phyloP scores from a whole-genome alignment of 202 grass and related monocot species.

The Bolboschoenoplectus hybrid region DNA sequence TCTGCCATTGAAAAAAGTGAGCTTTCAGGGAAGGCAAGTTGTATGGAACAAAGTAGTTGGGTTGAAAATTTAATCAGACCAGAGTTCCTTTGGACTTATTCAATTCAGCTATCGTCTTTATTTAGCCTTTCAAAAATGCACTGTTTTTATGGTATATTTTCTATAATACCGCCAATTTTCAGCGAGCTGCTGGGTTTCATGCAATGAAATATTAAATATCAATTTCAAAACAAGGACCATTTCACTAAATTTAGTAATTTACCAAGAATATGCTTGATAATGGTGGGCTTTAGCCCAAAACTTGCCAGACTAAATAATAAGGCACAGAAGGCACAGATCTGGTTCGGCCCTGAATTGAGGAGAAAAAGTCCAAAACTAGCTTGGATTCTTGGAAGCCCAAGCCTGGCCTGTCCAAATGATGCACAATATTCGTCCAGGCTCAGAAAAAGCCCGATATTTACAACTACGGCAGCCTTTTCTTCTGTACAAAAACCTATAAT shows the following conservation, averaged over 20 bases:
- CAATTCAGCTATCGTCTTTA: background rate
- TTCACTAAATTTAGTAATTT: background rate
- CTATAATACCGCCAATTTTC: background rate
- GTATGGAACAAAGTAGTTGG: background rate
- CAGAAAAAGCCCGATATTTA: too few species aligned
- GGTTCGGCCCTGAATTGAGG: too few species aligned
- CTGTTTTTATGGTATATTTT: background rate
- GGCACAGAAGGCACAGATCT: too few species aligned
- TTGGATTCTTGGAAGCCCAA: too few species aligned
- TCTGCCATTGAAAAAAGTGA: slow-evolving; percentile 13
- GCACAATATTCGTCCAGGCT: too few species aligned
- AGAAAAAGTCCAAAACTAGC: too few species aligned
- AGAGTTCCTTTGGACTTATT: background rate
- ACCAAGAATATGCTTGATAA: background rate
- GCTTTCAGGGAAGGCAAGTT: background rate
- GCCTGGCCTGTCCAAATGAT: too few species aligned
- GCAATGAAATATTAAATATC: too few species aligned
- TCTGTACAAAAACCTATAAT: too few species aligned
- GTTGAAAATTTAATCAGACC: background rate
- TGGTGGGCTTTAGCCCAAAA: too few species aligned
- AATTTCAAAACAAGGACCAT: background rate
- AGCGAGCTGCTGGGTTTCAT: background rate
- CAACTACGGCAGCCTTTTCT: too few species aligned
- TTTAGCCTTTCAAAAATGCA: background rate
- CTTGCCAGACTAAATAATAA: too few species aligned